Percentiles rank a stretch among this genome's conserved stretches.
Conservation (phyloP, 2,329 filamentous ascomycete genomes). For the Drechslerella stenobrocha region DNA sequence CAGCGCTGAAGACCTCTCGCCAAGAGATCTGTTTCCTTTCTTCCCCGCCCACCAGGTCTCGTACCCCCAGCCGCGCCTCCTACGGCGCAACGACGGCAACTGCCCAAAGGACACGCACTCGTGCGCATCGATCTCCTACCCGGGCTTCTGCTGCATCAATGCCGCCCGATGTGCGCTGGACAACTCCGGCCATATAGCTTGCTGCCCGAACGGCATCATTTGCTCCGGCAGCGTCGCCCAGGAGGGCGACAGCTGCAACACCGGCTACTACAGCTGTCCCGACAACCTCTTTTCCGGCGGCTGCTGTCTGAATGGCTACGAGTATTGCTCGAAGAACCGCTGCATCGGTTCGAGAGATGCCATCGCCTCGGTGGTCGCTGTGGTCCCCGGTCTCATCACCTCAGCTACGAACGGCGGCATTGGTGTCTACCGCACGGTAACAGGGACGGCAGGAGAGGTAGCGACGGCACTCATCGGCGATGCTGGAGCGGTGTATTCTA, state of each 20-base stretch:
- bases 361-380: conserved; percentile 28
- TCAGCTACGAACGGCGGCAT: conserved; percentile 28
- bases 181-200: conserved; percentile 40
- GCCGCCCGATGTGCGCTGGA: conserved; percentile 31
- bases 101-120: conserved; percentile 25
- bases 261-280: conserved; percentile 32
- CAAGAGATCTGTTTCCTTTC: conserved; percentile 35
- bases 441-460: conserved; percentile 15
- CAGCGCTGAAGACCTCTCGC: conserved; percentile 25
- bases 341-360: conserved; percentile 36
- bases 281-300: conserved; percentile 26
- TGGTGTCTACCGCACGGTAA: conserved; percentile 32
- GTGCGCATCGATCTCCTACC: conserved; percentile 43
- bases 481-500: conserved; percentile 32
- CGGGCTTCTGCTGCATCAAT: conserved; percentile 36
- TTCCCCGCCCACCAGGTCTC: conserved; percentile 27
- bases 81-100: conserved; percentile 33
- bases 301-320: conserved; percentile 37
- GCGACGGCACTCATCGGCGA: conserved; percentile 33
- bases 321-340: conserved; percentile 34
- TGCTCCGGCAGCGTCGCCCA: conserved; percentile 39
- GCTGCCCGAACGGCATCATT: conserved; percentile 40
- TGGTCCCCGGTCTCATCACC: conserved; percentile 29
- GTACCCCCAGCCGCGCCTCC: conserved; percentile 2
- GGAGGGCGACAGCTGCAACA: conserved; percentile 27